These are phyloP conservation scores for Macroventuria anomochaeta DNA, from an alignment of 2,329 filamentous ascomycete species.

Conservation along the genomic window DNA sequence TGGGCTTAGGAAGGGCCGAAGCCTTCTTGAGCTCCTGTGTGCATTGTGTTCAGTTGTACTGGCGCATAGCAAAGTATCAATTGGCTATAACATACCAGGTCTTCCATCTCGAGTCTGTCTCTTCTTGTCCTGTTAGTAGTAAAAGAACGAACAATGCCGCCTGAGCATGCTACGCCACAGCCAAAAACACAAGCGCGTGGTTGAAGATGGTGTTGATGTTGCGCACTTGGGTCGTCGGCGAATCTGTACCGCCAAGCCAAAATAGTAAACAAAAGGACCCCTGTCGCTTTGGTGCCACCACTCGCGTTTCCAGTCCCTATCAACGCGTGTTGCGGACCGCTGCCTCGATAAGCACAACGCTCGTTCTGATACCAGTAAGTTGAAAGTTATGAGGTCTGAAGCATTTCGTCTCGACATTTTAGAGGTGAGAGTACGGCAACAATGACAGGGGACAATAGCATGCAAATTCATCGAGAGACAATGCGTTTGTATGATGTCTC, in stretches of 20 bases:
- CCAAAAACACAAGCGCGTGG: slow-evolving; percentile 24
- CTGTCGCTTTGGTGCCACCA: slow-evolving; percentile 10
- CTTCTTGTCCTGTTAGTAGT: slow-evolving; percentile 8
- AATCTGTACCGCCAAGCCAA: slow-evolving; percentile 7
- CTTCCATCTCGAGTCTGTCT: slow-evolving; percentile 39
- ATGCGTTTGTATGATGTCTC: not conserved
- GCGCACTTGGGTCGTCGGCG: slow-evolving; percentile 10
- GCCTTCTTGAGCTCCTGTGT: slow-evolving; percentile 35
- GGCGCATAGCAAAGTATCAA: slow-evolving; percentile 4
- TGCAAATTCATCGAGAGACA: too few relatives aligned
- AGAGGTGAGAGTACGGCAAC: too few relatives aligned
- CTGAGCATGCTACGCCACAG: slow-evolving; percentile 29
- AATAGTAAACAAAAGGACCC: slow-evolving; percentile 19
- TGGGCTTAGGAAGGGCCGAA: slow-evolving; percentile 40
- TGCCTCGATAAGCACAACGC: not conserved
- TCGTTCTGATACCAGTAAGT: not conserved
- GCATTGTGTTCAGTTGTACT: slow-evolving; percentile 21
- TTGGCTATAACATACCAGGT: slow-evolving; percentile 32
- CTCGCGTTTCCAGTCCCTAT: not conserved
- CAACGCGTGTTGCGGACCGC: not conserved
- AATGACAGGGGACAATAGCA: not conserved
- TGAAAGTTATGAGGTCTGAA: not conserved
- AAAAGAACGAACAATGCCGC: slow-evolving; percentile 28
- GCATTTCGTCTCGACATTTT: too few relatives aligned
- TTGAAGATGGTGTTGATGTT: slow-evolving; percentile 22